These are phyloP conservation scores for Penicillium rolfsii DNA, from an alignment of 2,329 filamentous ascomycete genomes.

Conservation along the genomic window DNA sequence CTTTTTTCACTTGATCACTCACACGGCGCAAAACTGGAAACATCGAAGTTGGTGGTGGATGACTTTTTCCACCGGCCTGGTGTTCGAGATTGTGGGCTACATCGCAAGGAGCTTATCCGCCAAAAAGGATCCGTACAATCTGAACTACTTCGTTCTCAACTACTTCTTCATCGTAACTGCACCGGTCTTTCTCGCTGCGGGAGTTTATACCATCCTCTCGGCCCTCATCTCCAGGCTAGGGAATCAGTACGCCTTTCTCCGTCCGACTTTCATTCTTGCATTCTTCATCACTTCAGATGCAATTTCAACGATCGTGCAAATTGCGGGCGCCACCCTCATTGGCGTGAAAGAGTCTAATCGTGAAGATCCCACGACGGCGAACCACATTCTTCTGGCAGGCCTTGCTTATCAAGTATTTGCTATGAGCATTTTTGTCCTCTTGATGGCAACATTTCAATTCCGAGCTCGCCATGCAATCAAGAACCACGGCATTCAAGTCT, in stretches of 20 bases:
- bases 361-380: constrained; percentile 16
- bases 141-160: constrained; percentile 24
- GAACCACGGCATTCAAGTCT: constrained; percentile 5
- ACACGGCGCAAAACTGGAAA: constrained; percentile 12
- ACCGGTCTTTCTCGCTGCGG: constrained; percentile 20
- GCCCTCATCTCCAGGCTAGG: constrained; percentile 20
- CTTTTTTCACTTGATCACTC: constrained; percentile 18
- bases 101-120: constrained; percentile 21
- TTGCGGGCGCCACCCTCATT: constrained; percentile 18
- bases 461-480: constrained; percentile 13
- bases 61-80: constrained; percentile 17
- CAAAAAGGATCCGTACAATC: constrained; percentile 18
- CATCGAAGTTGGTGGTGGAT: constrained; percentile 24
- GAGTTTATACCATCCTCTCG: constrained; percentile 22
- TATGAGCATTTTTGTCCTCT: constrained; percentile 18
- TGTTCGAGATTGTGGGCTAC: constrained; percentile 23
- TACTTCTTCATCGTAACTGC: constrained; percentile 25
- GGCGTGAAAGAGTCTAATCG: constrained; percentile 16
- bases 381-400: constrained; percentile 14
- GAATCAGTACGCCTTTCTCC: constrained; percentile 15
- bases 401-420: constrained; percentile 17
- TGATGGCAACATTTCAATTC: constrained; percentile 12
- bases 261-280: constrained; percentile 15
- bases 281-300: constrained; percentile 25
- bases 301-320: constrained; percentile 24